These are phyloP conservation scores for Trametes gibbosa DNA, from an alignment of 768 basidiomycete genomes.

Conservation along the genomic window DNA sequence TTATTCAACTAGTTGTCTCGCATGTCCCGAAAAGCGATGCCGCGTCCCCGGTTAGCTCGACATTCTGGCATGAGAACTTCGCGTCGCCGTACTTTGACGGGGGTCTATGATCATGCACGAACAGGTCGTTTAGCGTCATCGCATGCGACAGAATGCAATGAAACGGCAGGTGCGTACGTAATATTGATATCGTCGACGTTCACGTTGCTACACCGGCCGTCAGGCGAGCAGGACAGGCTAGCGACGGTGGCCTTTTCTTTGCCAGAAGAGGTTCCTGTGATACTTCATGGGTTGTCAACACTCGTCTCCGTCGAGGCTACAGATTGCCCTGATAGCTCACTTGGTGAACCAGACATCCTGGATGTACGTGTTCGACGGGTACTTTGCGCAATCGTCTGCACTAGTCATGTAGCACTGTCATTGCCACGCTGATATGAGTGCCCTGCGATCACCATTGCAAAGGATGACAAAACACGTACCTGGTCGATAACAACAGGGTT, in stretches of 20 bases:
- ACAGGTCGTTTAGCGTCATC: background rate
- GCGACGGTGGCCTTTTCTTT: conserved; percentile 47
- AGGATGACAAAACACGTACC: conserved; percentile 27
- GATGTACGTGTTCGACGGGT: conserved; percentile 54
- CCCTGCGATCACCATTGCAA: background rate
- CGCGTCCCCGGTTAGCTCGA: conserved; percentile 44
- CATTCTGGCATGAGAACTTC: conserved; percentile 51
- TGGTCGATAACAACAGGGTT: conserved; percentile 60
- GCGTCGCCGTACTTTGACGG: conserved; percentile 41
- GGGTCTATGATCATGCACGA: conserved; percentile 23
- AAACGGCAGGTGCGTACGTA: conserved; percentile 34
- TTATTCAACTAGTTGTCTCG: too few species aligned
- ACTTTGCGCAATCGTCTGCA: conserved; percentile 47
- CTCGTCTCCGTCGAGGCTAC: background rate
- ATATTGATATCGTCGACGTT: conserved; percentile 46
- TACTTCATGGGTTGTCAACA: conserved; percentile 32
- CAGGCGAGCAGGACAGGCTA: conserved; percentile 54
- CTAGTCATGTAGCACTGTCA: conserved; percentile 48
- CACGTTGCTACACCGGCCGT: conserved; percentile 47
- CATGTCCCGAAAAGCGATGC: conserved; percentile 42
- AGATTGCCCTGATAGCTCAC: conserved; percentile 27
- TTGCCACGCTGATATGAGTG: background rate
- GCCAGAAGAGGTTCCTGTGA: conserved; percentile 56
- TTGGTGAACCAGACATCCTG: conserved; percentile 56
- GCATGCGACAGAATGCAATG: background rate